Conservation (phyloP, 257 asterid genomes). For the Solanum peruvianum region DNA sequence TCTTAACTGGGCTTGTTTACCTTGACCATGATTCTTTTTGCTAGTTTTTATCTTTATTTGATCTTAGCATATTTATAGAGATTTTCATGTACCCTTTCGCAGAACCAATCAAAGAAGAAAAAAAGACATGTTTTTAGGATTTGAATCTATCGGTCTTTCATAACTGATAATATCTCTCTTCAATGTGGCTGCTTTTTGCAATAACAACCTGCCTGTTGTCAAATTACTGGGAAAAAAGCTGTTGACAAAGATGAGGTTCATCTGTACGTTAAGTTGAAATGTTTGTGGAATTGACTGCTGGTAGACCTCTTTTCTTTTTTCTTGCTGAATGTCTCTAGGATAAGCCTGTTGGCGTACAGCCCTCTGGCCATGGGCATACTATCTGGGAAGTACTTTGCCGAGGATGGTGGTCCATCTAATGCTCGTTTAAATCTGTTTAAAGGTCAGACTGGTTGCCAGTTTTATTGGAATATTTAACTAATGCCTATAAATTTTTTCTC, state of each 20-base stretch:
- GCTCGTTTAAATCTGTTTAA: constrained; percentile 59
- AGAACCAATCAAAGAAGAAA: neutral
- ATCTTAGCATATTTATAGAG: neutral
- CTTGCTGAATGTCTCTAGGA: constrained; percentile 5
- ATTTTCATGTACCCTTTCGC: neutral
- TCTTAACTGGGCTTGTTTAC: too few species aligned
- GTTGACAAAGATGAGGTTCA: neutral
- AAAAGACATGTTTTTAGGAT: neutral
- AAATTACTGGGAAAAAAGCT: too few species aligned
- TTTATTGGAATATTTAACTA: neutral
- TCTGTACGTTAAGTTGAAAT: neutral
- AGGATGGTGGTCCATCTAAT: constrained; percentile 47
- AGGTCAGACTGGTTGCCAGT: constrained; percentile 31
- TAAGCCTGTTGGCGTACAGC: constrained; percentile 67
- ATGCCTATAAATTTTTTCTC: neutral
- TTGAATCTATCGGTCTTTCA: neutral
- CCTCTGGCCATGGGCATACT: constrained; percentile 97
- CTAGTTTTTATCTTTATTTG: neutral
- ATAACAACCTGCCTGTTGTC: neutral
- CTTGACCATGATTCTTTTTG: neutral
- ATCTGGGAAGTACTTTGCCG: constrained; percentile 68
- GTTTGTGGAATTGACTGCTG: neutral
- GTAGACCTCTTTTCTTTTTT: neutral
- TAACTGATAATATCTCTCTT: neutral
- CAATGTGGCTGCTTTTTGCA: neutral